These are phyloP conservation scores for Oryza longistaminata DNA, from an alignment of 176 grass and related monocot species.

Conservation along the genomic window DNA sequence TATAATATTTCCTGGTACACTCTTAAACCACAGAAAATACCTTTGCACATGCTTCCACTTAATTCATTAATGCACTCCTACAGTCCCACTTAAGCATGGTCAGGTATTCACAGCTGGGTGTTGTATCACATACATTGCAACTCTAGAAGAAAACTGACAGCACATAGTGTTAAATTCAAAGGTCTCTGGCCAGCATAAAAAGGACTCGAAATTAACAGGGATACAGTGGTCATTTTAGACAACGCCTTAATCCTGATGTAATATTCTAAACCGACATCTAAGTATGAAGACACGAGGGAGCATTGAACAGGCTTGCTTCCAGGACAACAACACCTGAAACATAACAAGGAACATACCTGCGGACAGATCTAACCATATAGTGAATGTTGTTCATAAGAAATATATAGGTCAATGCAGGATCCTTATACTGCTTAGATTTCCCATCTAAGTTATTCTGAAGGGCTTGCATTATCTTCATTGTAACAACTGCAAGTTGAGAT, in stretches of 20 bases:
- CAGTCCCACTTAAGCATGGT: not conserved
- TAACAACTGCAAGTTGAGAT: constrained; percentile 68
- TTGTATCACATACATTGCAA: not conserved
- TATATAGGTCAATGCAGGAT: constrained; percentile 69
- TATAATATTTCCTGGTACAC: not conserved
- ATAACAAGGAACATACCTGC: constrained; percentile 54
- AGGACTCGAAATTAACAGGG: not conserved
- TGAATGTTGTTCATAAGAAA: constrained; percentile 98
- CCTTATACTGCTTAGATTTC: constrained; percentile 87
- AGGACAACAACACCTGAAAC: constrained; percentile 11
- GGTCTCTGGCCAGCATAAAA: not conserved
- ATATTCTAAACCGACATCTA: not conserved
- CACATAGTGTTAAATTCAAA: not conserved
- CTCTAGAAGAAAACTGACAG: not conserved
- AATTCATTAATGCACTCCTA: not conserved
- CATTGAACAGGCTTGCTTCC: constrained; percentile 1
- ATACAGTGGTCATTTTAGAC: not conserved
- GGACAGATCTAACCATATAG: constrained; percentile 73
- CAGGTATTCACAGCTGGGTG: not conserved
- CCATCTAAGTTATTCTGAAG: constrained; percentile 80
- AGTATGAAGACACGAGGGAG: not conserved
- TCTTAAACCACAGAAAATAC: not conserved
- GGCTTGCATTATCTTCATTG: constrained; percentile 74
- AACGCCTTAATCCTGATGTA: not conserved
- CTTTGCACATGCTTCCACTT: not conserved